phyloP scores from a whole-genome alignment of 805 yeast species.

The Candida adriatica region DNA sequence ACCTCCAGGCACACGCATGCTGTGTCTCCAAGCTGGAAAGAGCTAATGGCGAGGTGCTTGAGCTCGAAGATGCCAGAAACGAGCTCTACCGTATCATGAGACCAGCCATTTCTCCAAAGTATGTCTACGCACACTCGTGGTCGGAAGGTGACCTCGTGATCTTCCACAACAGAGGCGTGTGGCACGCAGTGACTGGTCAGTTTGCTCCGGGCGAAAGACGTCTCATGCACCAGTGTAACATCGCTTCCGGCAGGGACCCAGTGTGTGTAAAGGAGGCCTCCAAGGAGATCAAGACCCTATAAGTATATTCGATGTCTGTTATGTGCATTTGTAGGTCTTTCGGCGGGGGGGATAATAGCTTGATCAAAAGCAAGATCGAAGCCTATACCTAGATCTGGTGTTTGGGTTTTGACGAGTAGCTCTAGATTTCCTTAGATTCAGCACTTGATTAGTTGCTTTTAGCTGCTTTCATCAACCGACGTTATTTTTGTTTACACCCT shows the following conservation, averaged over 20 bases:
- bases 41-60: constrained; percentile 51
- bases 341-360: neutral
- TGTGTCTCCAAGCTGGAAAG: constrained; percentile 62
- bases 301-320: neutral
- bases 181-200: constrained; percentile 91
- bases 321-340: neutral
- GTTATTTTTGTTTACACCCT: too few relatives aligned
- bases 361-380: too few relatives aligned
- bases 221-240: constrained; percentile 90
- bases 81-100: constrained; percentile 71
- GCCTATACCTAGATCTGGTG: neutral
- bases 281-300: constrained; percentile 5
- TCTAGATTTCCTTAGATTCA: neutral
- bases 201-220: constrained; percentile 71
- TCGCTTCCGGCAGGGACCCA: constrained; percentile 77
- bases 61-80: constrained; percentile 66
- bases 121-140: constrained; percentile 82
- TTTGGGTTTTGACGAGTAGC: neutral
- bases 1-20: constrained; percentile 84
- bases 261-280: constrained; percentile 20
- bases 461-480: neutral
- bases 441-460: neutral
- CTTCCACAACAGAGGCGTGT: constrained; percentile 83
- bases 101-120: constrained; percentile 71
- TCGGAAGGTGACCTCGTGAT: constrained; percentile 76